Conservation (phyloP, 495 filamentous ascomycete species). For the Penicillium malachiteum region DNA sequence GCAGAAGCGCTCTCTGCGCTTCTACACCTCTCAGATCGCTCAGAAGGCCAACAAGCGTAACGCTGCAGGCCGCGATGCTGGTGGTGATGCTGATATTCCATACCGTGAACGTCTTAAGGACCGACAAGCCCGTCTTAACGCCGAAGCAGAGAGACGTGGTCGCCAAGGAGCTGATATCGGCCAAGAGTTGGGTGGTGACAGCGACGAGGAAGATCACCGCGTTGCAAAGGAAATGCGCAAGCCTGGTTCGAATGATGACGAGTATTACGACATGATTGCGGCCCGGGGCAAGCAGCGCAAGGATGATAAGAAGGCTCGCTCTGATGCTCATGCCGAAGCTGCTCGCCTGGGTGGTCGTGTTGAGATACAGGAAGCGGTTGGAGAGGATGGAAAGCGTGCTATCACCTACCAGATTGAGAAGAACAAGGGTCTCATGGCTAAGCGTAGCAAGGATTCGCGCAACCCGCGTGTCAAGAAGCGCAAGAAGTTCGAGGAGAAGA, state of each 20-base stretch:
- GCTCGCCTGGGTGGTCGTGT: slow-evolving; percentile 59
- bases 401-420: slow-evolving; percentile 92
- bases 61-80: slow-evolving; percentile 76
- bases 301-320: slow-evolving; percentile 65
- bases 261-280: slow-evolving; percentile 89
- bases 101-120: slow-evolving; percentile 85
- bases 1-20: slow-evolving; percentile 84
- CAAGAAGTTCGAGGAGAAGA: slow-evolving; percentile 87
- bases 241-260: slow-evolving; percentile 54
- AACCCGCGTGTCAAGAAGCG: slow-evolving; percentile 98
- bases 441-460: slow-evolving; percentile 85
- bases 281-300: slow-evolving; percentile 67
- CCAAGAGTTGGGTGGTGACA: slow-evolving; percentile 64
- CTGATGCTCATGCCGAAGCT: slow-evolving; percentile 52
- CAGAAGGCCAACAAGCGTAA: slow-evolving; percentile 87
- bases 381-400: slow-evolving; percentile 78
- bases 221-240: slow-evolving; percentile 44
- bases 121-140: slow-evolving; percentile 77
- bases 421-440: slow-evolving; percentile 91
- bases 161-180: slow-evolving; percentile 60
- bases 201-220: slow-evolving; percentile 53
- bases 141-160: slow-evolving; percentile 82
- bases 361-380: slow-evolving; percentile 54
- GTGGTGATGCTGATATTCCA: slow-evolving; percentile 90
- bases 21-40: slow-evolving; percentile 94